Evolutionary conservation across 2,329 filamentous ascomycete species (phyloP), one percentile per base, ranked within the genome.

Genomic region (Didymosphaeria variabile): DNA sequence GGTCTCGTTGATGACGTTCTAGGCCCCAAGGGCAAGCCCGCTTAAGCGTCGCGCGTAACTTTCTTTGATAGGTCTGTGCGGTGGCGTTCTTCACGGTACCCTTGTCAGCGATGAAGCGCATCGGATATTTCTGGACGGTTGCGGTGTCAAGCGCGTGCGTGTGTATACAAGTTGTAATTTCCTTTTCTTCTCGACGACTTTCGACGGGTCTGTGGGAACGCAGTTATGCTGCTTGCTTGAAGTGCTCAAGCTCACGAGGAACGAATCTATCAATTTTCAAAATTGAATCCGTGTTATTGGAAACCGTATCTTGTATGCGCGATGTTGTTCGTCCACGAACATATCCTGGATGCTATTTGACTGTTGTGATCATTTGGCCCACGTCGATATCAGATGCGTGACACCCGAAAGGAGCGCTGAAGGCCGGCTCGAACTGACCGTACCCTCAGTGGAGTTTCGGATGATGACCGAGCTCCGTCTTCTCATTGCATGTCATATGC

Each of bases 1-100:
- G 82, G 80, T 17, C 75, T 86, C 58, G 68, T 85, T 13, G 84
- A 86, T 46, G 84, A 86, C 67, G 63, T 85, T 26, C 66, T 83
- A 46, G 81, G 81, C 10, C 63, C 74, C 52, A 79, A 78, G 61
- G 65, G 60, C 44, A 68, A 70, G 63, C 67, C 73, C 70, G 64
- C 63, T 45, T 71, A 62, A 62, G 49, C 52, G 17, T 54, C 47
- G 52, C 47, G 52, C 53, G 53, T 46, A 55, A n/a, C 53, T 46
- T 55, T 55, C 17, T 36, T 46, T 21, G 29, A 19, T 55, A 38
- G 40, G 38, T 55, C 52, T 34, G 45, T 52, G 47, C 44, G 53
- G 49, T n/a, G 9, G 4, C 40, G 19, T 52, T 36, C 59, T 53
- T 32, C 53, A 29, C 47, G 10, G 23, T 17, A 55, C 9, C 31